Evolutionary conservation across 805 yeast genomes (phyloP).

Genomic region (Hyphopichia homilentoma): DNA sequence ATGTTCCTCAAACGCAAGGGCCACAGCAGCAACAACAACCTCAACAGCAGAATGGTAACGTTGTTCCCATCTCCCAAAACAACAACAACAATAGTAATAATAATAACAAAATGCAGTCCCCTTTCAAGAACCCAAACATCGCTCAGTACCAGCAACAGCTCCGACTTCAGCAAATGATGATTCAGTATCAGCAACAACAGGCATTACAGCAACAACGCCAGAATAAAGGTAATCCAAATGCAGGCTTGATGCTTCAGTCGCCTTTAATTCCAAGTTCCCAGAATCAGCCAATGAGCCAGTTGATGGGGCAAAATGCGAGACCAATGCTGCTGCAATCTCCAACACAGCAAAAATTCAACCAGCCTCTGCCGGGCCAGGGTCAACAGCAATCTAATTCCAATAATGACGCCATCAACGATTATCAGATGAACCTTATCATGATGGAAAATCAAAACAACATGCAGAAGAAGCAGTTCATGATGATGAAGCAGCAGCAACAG

Average conservation of each 20-base stretch:
- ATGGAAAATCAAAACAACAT: constrained; percentile 17
- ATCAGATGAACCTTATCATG: constrained; percentile 15
- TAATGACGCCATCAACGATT: constrained; percentile 16
- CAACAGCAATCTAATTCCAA: constrained; percentile 6
- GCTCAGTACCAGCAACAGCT: constrained; percentile 20
- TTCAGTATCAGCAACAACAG: constrained; percentile 20
- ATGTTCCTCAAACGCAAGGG: too few relatives aligned
- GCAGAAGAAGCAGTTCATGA: constrained; percentile 15
- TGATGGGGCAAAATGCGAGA: neutral
- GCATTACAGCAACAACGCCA: constrained; percentile 6
- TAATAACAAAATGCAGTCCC: constrained; percentile 6
- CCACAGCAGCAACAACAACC: constrained; percentile 6
- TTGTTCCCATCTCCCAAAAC: constrained; percentile 2
- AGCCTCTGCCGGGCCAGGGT: constrained; percentile 1
- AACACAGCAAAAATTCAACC: neutral
- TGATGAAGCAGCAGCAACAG: constrained; percentile 14
- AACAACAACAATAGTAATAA: too few relatives aligned
- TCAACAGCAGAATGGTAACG: constrained; percentile 5
- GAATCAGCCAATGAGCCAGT: neutral
- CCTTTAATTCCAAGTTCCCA: constrained; percentile 2
- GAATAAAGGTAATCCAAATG: constrained; percentile 1
- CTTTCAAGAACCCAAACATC: constrained; percentile 6
- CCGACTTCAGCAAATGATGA: constrained; percentile 20
- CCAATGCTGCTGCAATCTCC: neutral
- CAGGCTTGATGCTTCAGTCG: constrained; percentile 2